Evolutionary conservation across 306 rosid genomes (phyloP).

Genomic region (Dryas drummondii): DNA sequence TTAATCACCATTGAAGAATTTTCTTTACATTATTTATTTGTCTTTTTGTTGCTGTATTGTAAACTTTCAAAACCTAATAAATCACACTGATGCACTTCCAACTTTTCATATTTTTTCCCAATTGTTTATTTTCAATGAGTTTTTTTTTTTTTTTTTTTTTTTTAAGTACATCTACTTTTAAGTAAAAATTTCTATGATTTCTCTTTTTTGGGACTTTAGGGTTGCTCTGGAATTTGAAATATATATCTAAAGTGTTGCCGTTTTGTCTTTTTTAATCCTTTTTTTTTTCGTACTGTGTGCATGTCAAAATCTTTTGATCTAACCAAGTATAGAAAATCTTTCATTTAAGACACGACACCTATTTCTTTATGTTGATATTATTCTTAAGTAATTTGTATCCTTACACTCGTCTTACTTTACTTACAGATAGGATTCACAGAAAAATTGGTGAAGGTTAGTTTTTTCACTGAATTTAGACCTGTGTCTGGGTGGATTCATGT

Average conservation of each 20-base stretch:
- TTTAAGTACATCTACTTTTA: neutral
- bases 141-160: neutral
- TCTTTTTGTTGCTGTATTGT: neutral
- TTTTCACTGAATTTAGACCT: slow-evolving; percentile 5
- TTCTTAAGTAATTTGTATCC: neutral
- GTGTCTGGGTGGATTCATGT: neutral
- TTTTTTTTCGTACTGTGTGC: neutral
- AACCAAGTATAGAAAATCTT: neutral
- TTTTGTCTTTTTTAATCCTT: neutral
- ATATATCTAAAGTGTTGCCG: neutral
- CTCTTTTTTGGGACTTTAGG: neutral
- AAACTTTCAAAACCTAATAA: neutral
- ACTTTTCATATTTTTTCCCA: neutral
- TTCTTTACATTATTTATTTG: slow-evolving; percentile 13
- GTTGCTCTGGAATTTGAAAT: neutral
- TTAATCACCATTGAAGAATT: slow-evolving; percentile 49
- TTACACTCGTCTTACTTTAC: slow-evolving; percentile 4
- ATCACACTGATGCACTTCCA: slow-evolving; percentile 11
- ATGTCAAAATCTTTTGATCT: neutral
- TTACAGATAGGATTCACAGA: slow-evolving; percentile 69
- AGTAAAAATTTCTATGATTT: neutral
- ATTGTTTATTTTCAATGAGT: neutral
- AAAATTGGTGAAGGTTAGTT: slow-evolving; percentile 84
- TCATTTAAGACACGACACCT: neutral
- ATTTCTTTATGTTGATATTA: neutral